phyloP scores from a whole-genome alignment of 129 eudicot species.

The Artemisia tridentata region DNA sequence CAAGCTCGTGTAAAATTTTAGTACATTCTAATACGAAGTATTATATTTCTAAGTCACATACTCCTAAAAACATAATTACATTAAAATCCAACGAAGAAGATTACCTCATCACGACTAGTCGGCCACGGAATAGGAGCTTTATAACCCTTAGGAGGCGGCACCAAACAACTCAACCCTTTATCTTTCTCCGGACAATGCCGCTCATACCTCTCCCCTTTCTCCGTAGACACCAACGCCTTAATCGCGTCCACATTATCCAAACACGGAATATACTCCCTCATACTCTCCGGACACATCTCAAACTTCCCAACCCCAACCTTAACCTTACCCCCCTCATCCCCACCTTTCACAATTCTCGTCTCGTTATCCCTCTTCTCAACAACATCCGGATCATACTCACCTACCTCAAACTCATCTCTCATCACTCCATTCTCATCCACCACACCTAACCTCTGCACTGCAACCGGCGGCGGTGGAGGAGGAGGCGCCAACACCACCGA shows the following conservation, averaged over 20 bases:
- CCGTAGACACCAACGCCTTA: constrained; percentile 51
- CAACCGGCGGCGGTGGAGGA: constrained; percentile 51
- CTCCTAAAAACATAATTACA: not conserved
- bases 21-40: not conserved
- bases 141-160: constrained; percentile 83
- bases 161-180: constrained; percentile 65
- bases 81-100: too few species aligned
- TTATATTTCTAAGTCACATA: not conserved
- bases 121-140: constrained; percentile 84
- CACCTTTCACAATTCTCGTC: constrained; percentile 44
- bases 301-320: constrained; percentile 62
- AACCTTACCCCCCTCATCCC: constrained; percentile 28
- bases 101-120: constrained; percentile 85
- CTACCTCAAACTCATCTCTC: constrained; percentile 79
- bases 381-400: constrained; percentile 58
- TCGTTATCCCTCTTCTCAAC: constrained; percentile 60
- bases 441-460: constrained; percentile 70
- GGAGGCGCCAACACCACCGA: too few species aligned
- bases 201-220: constrained; percentile 84
- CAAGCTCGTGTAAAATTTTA: not conserved
- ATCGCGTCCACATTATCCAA: constrained; percentile 80
- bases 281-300: constrained; percentile 52
- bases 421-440: constrained; percentile 81
- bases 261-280: constrained; percentile 94
- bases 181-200: constrained; percentile 84